Evolutionary conservation across 768 basidiomycete species (phyloP), one percentile per base, ranked within the genome.

Genomic region (Pisolithus tinctorius): DNA sequence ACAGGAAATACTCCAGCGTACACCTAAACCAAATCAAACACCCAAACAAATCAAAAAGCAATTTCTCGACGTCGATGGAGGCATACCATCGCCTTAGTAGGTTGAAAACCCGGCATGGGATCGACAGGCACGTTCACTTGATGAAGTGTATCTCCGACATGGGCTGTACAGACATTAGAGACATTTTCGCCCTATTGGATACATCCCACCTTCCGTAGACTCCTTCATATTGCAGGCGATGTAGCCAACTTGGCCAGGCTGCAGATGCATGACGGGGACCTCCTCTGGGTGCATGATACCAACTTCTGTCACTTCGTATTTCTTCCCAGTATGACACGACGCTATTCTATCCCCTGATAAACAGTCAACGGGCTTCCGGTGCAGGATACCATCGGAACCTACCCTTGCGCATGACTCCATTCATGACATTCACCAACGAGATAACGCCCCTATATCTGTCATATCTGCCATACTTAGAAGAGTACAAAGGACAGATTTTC

Each of bases 181-280:
- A 11, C 11, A 29, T 10, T 29, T 10, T 14, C n/a, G 8, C 11
- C 27, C 47, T 38, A 30, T 6, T 9, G 1, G 27, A 13, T 11
- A 34, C 13, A 36, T 47, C 63, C 40, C 50, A 93, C 93, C 93
- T 75, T 98, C 93, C 13, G 88, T 82, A 9, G 89, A 88, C 59
- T 96, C 88, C 67, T 97, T 99, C 95, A 99, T 98, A 63, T 93
- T 95, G 68, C 95, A 98, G 1, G 92, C 88, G 51, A 91, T 78
- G 61, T 82, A 93, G 14, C 91, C 89, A 16, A 93, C 91, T 69
- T 93, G 90, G 6, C 90, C 90, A 34, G 87, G 79, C 50, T 77
- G 76, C 43, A 93, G 70, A 49, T 74, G 76, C 10, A 71, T 71
- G 0, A 85, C 87, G 11, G 88, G 76, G n/a, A 84, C 73, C 66